Evolutionary conservation across 2,329 filamentous ascomycete species (phyloP), one percentile per base, ranked within the genome.

Genomic region (Colletotrichum chlorophyti): DNA sequence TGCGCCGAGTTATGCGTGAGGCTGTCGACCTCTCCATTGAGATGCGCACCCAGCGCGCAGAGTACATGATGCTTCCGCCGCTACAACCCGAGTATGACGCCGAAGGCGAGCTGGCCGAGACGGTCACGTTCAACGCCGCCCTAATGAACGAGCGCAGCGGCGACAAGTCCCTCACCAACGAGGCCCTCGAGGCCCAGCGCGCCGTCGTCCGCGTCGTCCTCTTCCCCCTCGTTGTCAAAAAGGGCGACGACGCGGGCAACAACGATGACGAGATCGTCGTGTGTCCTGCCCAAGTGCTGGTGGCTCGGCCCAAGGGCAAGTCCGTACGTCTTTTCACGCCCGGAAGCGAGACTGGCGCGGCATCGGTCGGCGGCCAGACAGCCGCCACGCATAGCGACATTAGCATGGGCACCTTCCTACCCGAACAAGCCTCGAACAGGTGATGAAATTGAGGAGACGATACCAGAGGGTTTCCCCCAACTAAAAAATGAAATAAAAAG

Each of bases 61-160:
- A 98, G 78, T 99, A 97, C 79, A 95, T 97, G 79, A 99, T 99
- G 94, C 87, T 98, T 15, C 94, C 95, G 24, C 95, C 95, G 5
- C 81, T 97, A 53, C 91, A 95, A 73, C 95, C 95, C 19, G 93
- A 97, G 73, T 98, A 97, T 74, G 93, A 98, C 74, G 89, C 88
- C 66, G 92, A 95, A 63, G 95, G 95, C 66, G 94, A 98, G 69
- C 84, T 99, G 8, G 83, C 89, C 14, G 90, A 91, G 52, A 94
- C 93, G 54, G 91, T 98, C 9, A 83, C 87, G 59, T 99, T 99
- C 84, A 97, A 97, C 69, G 90, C 94, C 1, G 85, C 90, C 27
- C 85, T 97, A 68, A 98, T 99, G 94, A 96, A 95, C 69, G 94
- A 97, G 77, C 89, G 91, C 57, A 91, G 88, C 59, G 89, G 90